Conservation (phyloP, 306 rosid genomes). For the Fragaria iinumae region DNA sequence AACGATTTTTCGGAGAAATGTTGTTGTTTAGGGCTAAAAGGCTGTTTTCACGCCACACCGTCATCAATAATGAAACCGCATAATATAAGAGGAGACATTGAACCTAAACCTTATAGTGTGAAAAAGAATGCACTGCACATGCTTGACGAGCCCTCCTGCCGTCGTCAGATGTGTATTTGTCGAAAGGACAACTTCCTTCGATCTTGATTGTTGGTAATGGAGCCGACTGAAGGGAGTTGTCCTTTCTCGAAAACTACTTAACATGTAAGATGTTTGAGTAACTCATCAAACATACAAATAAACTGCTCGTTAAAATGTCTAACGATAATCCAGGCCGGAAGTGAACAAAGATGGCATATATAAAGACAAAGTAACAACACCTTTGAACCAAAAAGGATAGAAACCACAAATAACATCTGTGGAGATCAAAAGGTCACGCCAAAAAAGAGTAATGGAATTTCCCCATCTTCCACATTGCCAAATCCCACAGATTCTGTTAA, state of each 20-base stretch:
- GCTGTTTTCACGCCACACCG: no score
- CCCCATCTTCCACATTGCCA: slow-evolving; percentile 45
- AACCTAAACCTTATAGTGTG: no score
- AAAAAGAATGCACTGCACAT: no score
- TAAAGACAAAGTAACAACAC: background rate
- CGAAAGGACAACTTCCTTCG: no score
- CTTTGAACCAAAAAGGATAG: background rate
- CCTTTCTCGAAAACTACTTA: background rate
- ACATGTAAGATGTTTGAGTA: background rate
- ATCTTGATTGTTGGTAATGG: background rate
- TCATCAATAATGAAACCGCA: no score
- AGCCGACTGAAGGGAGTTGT: background rate
- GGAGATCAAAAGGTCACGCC: slow-evolving; percentile 38
- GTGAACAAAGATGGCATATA: background rate
- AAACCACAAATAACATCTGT: slow-evolving; percentile 35
- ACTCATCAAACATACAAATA: background rate
- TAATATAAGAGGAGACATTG: no score
- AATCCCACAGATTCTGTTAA: slow-evolving; percentile 50
- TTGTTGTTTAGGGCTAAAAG: no score
- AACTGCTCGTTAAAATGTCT: background rate
- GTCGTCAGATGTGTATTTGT: no score
- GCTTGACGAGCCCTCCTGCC: no score
- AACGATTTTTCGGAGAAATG: no score
- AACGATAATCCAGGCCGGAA: background rate
- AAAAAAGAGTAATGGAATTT: slow-evolving; percentile 47